phyloP scores from a whole-genome alignment of 1,139 yeast species.

The Meyerozyma athensensis region DNA sequence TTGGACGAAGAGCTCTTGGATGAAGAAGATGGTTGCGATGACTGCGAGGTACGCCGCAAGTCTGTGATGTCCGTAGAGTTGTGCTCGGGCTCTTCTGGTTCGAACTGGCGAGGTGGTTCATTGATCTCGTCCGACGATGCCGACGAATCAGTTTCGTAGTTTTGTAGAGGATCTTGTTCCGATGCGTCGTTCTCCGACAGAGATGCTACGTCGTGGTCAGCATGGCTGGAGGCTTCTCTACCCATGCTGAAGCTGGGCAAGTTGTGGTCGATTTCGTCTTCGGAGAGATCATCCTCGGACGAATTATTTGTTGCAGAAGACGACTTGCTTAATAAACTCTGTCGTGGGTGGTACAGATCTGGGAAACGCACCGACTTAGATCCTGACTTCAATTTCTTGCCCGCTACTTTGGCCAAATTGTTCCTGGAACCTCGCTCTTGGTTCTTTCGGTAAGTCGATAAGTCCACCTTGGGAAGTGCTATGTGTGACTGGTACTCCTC shows the following conservation, averaged over 20 bases:
- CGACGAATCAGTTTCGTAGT: slow-evolving; percentile 1
- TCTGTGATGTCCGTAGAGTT: slow-evolving; percentile 2
- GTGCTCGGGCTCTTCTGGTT: not conserved
- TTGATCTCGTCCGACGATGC: not conserved
- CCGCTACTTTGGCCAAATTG: slow-evolving; percentile 28
- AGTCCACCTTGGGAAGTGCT: slow-evolving; percentile 25
- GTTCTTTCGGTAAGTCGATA: slow-evolving; percentile 19
- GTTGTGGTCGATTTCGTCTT: not conserved
- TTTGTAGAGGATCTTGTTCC: not conserved
- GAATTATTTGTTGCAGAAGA: slow-evolving; percentile 23
- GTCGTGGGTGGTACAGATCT: slow-evolving; percentile 23
- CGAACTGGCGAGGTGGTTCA: not conserved
- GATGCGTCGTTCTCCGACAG: not conserved
- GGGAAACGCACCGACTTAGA: slow-evolving; percentile 27
- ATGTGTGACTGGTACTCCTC: slow-evolving; percentile 23
- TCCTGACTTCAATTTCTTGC: slow-evolving; percentile 24
- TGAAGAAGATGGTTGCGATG: not conserved
- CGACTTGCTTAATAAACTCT: slow-evolving; percentile 21
- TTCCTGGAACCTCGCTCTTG: slow-evolving; percentile 18
- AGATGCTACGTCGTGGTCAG: not conserved
- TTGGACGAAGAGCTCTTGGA: slow-evolving; percentile 2
- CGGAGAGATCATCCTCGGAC: slow-evolving; percentile 14
- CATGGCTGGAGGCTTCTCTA: not conserved
- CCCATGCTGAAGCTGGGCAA: slow-evolving; percentile 3
- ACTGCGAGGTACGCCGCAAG: not conserved